Evolutionary conservation across 345 rosid genomes (phyloP).

Genomic region (Pugionium dolabratum): DNA sequence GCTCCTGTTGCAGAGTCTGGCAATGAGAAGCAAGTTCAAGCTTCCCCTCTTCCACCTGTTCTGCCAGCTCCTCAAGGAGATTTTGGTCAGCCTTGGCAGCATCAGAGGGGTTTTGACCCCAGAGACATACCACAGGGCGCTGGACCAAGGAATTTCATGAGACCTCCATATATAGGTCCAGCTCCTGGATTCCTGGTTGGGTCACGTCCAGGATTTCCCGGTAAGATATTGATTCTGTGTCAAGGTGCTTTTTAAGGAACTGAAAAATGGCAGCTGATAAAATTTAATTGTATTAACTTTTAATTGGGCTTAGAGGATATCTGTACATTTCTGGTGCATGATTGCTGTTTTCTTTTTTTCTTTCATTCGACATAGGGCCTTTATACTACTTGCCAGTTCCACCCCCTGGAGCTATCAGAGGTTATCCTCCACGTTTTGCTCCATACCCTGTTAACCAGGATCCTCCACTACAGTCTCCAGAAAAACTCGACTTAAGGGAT

Average conservation of each 20-base stretch:
- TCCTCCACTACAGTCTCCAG: slow-evolving; percentile 50
- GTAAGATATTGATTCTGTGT: slow-evolving; percentile 50
- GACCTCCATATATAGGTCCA: slow-evolving; percentile 59
- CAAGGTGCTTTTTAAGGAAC: background rate
- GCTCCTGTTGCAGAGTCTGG: slow-evolving; percentile 61
- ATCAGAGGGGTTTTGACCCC: slow-evolving; percentile 59
- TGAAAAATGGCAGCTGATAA: background rate
- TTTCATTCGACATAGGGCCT: slow-evolving; percentile 49
- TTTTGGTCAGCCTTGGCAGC: slow-evolving; percentile 64
- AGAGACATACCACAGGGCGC: slow-evolving; percentile 60
- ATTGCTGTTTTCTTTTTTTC: slow-evolving; percentile 15
- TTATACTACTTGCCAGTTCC: slow-evolving; percentile 64
- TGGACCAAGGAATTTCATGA: slow-evolving; percentile 66
- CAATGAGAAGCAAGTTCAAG: slow-evolving; percentile 54
- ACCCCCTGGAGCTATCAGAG: slow-evolving; percentile 72
- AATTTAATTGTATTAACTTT: background rate
- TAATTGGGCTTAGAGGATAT: background rate
- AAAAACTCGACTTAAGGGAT: slow-evolving; percentile 50
- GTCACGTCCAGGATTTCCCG: slow-evolving; percentile 57
- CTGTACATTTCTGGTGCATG: background rate
- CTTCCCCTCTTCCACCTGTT: slow-evolving; percentile 55
- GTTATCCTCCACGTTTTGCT: slow-evolving; percentile 56
- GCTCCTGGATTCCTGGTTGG: slow-evolving; percentile 73
- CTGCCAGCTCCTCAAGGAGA: slow-evolving; percentile 64
- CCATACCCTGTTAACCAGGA: slow-evolving; percentile 64